Evolutionary conservation across 164 flowering plant genomes (phyloP), one percentile per base, ranked within the genome.

Genomic region (Protea cynaroides): DNA sequence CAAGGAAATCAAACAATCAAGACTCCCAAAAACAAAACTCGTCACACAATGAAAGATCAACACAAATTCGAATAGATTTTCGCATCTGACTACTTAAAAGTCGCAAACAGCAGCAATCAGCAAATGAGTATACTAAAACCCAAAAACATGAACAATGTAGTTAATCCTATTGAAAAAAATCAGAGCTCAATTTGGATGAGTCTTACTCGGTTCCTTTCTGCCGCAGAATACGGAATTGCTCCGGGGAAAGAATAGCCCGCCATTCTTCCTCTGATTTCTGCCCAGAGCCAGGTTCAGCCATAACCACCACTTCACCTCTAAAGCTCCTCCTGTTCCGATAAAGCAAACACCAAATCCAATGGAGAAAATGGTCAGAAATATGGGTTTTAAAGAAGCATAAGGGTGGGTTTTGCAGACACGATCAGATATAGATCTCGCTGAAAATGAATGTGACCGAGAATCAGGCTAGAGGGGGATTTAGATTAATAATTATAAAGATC

Each of bases 181-280:
- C 11, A 12, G 52, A 61, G 12, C 17, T 47, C 19, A 14, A 18
- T 25, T 58, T 17, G 5, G 0, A 34, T 37, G n/a, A 25, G 21
- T 56, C 71, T 83, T 79, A 90, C 94, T 89, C 96, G 21, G 96
- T 89, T 52, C 87, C 96, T 71, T 89, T 89, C 68, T 77, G 65
- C 13, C 93, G 82, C 8, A 89, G 84, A 69, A 89, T 89, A 24
- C 78, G 79, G 68, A 86, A 89, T 78, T 87, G 96, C 76, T 90
- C 92, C 6, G 96, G 90, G 53, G 90, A 82, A 53, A 90, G 86
- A 66, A 90, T 60, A 0, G 86, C 94, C 12, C 75, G 69, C 96
- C 96, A 90, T 61, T 90, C 96, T 19, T 90, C 96, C 68, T 86
- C 96, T 2, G 86, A 62, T 66, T 88, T 87, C 73, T 80, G 78